Evolutionary conservation across 164 flowering plant genomes (phyloP).

Genomic region (Nymphaea thermarum): DNA sequence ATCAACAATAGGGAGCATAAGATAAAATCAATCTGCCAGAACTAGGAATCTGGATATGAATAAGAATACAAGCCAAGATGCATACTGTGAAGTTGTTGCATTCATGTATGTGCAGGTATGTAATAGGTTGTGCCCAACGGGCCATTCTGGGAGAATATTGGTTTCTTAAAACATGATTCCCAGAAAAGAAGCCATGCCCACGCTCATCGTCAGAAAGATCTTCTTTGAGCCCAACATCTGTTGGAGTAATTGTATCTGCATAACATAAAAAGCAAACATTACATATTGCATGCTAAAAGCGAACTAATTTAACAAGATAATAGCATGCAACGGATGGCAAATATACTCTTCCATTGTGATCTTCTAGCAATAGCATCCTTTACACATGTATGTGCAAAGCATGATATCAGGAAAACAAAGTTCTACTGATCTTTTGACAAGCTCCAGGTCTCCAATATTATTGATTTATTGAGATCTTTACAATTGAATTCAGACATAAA

Average conservation of each 20-base stretch:
- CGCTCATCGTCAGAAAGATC: slow-evolving; percentile 63
- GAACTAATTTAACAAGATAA: no score
- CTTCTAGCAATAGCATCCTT: no score
- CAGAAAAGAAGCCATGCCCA: slow-evolving; percentile 68
- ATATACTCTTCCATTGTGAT: no score
- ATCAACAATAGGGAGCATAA: background rate
- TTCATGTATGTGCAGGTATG: slow-evolving; percentile 66
- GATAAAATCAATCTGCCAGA: background rate
- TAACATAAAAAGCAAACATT: background rate
- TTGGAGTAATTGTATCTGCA: slow-evolving; percentile 60
- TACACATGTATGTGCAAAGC: no score
- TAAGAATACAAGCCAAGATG: background rate
- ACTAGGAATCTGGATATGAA: background rate
- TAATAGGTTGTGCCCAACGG: slow-evolving; percentile 92
- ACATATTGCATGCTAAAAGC: no score
- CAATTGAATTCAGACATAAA: no score
- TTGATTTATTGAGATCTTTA: no score
- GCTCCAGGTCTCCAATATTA: no score
- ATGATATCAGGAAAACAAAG: no score
- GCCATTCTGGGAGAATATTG: slow-evolving; percentile 23
- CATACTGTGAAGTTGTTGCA: slow-evolving; percentile 68
- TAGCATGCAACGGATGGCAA: no score
- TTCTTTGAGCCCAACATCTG: slow-evolving; percentile 77
- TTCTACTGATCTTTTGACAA: no score
- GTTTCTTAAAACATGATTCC: slow-evolving; percentile 26